These are phyloP conservation scores for Acer saccharum DNA, from an alignment of 345 rosid species.

Conservation along the genomic window DNA sequence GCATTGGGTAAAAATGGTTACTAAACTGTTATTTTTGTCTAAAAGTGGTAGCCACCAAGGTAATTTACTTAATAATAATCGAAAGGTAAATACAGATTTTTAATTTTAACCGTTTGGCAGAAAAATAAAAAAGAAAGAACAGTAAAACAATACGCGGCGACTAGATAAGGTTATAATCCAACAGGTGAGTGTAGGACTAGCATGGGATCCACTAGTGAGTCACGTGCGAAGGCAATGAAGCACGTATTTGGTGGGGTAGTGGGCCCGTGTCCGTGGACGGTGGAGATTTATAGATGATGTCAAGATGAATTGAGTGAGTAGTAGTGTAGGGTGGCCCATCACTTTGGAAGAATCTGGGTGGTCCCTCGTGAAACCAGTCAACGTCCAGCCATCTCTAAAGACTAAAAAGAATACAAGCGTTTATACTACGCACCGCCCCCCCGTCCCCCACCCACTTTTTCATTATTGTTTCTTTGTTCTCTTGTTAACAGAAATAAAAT, in stretches of 20 bases:
- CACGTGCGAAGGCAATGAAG: background rate
- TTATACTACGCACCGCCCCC: conserved; percentile 33
- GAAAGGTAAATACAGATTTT: too few species aligned
- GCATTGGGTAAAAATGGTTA: too few species aligned
- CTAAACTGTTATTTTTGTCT: too few species aligned
- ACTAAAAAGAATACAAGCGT: conserved; percentile 25
- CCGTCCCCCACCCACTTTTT: conserved; percentile 9
- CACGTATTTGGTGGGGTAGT: background rate
- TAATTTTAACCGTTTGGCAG: too few species aligned
- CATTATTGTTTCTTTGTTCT: too few species aligned
- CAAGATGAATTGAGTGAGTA: too few species aligned
- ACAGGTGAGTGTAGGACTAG: background rate
- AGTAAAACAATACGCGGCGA: conserved; percentile 23
- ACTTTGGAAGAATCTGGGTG: background rate
- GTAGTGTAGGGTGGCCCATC: too few species aligned
- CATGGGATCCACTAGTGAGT: too few species aligned
- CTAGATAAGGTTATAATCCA: background rate
- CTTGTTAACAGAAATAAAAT: too few species aligned
- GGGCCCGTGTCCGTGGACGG: background rate
- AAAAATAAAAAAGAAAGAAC: background rate
- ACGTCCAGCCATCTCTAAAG: background rate
- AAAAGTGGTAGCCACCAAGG: too few species aligned
- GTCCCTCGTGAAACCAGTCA: background rate
- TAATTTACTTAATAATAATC: too few species aligned
- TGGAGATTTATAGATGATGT: background rate